Evolutionary conservation across 768 basidiomycete species (phyloP), one percentile per base, ranked within the genome.

Genomic region (Tulasnella sp.): DNA sequence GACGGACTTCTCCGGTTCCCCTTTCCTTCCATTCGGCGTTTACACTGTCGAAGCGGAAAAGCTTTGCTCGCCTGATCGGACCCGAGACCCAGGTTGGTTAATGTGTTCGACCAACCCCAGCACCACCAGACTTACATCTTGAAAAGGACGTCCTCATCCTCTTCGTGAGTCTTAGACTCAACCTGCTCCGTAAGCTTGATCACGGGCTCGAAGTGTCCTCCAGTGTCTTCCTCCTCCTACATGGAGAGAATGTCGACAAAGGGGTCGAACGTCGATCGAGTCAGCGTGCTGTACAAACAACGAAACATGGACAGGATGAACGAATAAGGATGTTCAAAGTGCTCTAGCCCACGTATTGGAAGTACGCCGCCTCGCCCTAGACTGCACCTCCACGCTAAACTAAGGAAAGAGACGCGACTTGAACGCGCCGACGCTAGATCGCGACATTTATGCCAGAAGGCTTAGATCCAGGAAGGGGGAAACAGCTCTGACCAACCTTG

Each of bases 11-110:
- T 70, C 97, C 97, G 20, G 96, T 99, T 55, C 97, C 97, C 44
- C 98, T 87, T 86, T 99, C 98, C 85, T 99, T 99, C 98, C 98
- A 99, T 86, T 99, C 97, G 74, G 90, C 87, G 73, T 90, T 87
- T 44, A 83, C 84, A 79, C 88, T 84, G 81, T 92, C 92, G 86
- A 99, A 99, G 83, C 98, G 91, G 90, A 99, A 99, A 79, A 99
- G 90, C 87, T 99, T 99, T 82, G 98, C 92, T 82, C 97, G 94
- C 93, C 97, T 99, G 83, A 42, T 71, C 35, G 5, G 20, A 73
- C 35, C n/a, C 70, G 39, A 48, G 74, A 48, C 26, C 29, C 35
- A 48, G 72, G 46, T 78, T 61, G 37, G 61, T 79, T 13, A 80
- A 57, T 70, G 61, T 46, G 57, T 61, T 61, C 67, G 55, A 20